phyloP scores from a whole-genome alignment of 345 rosid genomes.

The Euphorbia peplus region DNA sequence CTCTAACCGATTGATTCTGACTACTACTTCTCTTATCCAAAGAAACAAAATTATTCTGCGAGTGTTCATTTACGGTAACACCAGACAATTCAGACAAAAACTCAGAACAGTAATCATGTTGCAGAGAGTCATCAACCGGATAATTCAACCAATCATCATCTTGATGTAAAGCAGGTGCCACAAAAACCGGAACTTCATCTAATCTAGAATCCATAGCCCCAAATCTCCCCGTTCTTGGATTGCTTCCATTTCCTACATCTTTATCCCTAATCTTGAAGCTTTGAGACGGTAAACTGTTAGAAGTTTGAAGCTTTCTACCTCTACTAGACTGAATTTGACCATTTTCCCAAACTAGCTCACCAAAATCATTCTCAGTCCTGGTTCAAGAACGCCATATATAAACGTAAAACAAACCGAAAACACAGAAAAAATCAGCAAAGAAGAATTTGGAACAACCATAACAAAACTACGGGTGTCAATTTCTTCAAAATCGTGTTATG shows the following conservation, averaged over 20 bases:
- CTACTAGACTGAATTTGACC: constrained; percentile 69
- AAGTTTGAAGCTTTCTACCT: constrained; percentile 35
- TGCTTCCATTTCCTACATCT: constrained; percentile 33
- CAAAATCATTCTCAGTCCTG: constrained; percentile 66
- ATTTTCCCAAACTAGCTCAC: constrained; percentile 76
- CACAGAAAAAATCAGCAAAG: background rate
- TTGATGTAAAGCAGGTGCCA: constrained; percentile 50
- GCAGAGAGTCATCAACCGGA: constrained; percentile 43
- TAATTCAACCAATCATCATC: constrained; percentile 72
- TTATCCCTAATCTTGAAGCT: constrained; percentile 29
- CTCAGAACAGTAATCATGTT: constrained; percentile 49
- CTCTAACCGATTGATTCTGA: constrained; percentile 27
- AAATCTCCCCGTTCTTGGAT: constrained; percentile 30
- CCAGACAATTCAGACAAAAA: constrained; percentile 61
- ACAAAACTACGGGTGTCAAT: too few species aligned
- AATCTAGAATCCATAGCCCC: constrained; percentile 27
- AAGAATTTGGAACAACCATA: too few species aligned
- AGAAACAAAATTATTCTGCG: constrained; percentile 37
- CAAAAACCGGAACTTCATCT: constrained; percentile 48
- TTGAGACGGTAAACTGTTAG: constrained; percentile 19
- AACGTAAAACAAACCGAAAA: background rate
- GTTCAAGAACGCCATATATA: background rate
- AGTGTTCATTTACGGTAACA: constrained; percentile 40
- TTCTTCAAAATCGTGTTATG: too few species aligned
- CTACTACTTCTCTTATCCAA: constrained; percentile 33